These are phyloP conservation scores for Trichosanthes cucumerina DNA, from an alignment of 306 rosid genomes.

Conservation along the genomic window DNA sequence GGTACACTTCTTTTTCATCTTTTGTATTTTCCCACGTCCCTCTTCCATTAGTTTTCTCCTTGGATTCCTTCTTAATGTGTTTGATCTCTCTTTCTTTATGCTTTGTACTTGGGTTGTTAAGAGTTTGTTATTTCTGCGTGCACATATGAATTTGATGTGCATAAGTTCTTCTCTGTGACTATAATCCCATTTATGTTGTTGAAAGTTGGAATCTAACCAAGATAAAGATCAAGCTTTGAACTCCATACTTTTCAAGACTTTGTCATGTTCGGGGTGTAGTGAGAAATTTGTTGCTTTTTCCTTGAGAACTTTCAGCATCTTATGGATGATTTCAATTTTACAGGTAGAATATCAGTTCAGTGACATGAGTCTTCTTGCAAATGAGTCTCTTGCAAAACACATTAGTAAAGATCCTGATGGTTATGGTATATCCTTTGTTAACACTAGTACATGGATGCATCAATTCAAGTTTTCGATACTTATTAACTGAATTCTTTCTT, in stretches of 20 bases:
- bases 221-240: neutral
- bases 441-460: slow-evolving; percentile 8
- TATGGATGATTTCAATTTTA: neutral
- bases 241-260: neutral
- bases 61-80: neutral
- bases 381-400: slow-evolving; percentile 75
- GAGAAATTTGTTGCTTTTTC: neutral
- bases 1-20: neutral
- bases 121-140: neutral
- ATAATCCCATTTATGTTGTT: neutral
- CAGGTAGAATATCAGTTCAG: slow-evolving; percentile 92
- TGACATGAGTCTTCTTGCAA: slow-evolving; percentile 81
- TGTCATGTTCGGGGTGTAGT: neutral
- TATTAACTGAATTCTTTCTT: neutral
- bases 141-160: neutral
- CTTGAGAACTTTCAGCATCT: neutral
- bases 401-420: slow-evolving; percentile 87
- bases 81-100: neutral
- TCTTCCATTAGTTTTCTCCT: neutral
- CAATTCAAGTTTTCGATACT: neutral
- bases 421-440: slow-evolving; percentile 38
- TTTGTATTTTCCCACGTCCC: neutral
- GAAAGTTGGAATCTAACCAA: neutral
- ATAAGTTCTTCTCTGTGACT: neutral
- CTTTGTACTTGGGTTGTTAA: neutral